Evolutionary conservation across 495 filamentous ascomycete genomes (phyloP).

Genomic region (Penicillium odoratum): DNA sequence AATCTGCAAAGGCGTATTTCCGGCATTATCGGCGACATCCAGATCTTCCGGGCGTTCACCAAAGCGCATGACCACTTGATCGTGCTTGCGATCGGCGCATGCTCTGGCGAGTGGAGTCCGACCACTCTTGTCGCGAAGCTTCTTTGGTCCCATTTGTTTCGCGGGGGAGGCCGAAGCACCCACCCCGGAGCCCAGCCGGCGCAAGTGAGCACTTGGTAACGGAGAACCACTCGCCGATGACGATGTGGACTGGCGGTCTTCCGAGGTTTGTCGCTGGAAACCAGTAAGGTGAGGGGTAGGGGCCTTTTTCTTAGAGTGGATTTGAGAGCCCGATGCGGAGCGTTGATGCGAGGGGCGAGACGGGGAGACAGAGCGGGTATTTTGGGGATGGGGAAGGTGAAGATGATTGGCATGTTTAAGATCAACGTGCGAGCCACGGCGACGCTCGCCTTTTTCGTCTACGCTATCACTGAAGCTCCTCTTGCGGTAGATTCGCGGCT

Average conservation of each 20-base stretch:
- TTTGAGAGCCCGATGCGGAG: slow-evolving; percentile 62
- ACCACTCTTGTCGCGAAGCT: slow-evolving; percentile 80
- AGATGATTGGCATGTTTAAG: neutral
- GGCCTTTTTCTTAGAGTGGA: slow-evolving; percentile 40
- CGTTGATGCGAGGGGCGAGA: slow-evolving; percentile 57
- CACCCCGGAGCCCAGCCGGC: slow-evolving; percentile 61
- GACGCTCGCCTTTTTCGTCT: slow-evolving; percentile 34
- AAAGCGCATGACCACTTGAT: slow-evolving; percentile 65
- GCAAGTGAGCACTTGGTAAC: slow-evolving; percentile 64
- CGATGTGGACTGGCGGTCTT: slow-evolving; percentile 71
- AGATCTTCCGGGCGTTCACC: slow-evolving; percentile 81
- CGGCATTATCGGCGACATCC: slow-evolving; percentile 87
- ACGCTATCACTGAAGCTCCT: slow-evolving; percentile 46
- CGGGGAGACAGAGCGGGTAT: slow-evolving; percentile 65
- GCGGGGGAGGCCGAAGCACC: slow-evolving; percentile 61
- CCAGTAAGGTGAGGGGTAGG: slow-evolving; percentile 52
- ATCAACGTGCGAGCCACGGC: slow-evolving; percentile 25
- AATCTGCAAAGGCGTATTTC: slow-evolving; percentile 91
- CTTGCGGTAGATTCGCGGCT: slow-evolving; percentile 34
- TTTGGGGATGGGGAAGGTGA: slow-evolving; percentile 20
- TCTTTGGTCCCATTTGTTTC: slow-evolving; percentile 69
- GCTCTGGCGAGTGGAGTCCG: slow-evolving; percentile 82
- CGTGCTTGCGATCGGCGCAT: slow-evolving; percentile 73
- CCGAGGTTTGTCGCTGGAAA: slow-evolving; percentile 47
- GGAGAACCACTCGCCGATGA: slow-evolving; percentile 73